Evolutionary conservation across 2,329 filamentous ascomycete species (phyloP), one percentile per base, ranked within the genome.

Genomic region (Trichoderma gracile): DNA sequence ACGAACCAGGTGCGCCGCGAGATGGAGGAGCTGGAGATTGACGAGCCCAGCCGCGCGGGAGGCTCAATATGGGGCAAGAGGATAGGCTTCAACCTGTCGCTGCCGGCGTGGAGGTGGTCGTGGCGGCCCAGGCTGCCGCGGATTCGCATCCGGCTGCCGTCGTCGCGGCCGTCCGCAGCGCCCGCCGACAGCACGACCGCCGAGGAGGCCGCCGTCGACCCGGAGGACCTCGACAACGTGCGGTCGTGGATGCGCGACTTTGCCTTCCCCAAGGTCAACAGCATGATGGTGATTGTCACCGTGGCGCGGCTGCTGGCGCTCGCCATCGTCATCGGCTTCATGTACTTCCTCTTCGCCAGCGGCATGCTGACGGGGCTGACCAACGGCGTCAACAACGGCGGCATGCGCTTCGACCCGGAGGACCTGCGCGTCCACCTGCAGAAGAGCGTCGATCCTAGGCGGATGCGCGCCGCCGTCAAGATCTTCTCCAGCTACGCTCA

Each of bases 21-120:
- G 77, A 89, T 98, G 80, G 87, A 96, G 73, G 90, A 97, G 83
- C 88, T 96, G 84, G 92, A 96, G 70, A 86, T 96, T 47, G 85
- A 92, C 71, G 92, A 96, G 69, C 86, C 87, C 30, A 75, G 78
- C 55, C 73, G 76, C 65, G 70, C 78, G 61, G 46, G 57, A 43
- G 74, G 80, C 25, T 80, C 79, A 2, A 73, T 79, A 60, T 86
- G 83, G 80, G 79, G 81, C 57, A 87, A 87, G 74, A 76, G 82
- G 50, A 84, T 86, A 71, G 79, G 80, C 23, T 82, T 84, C 66
- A 79, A 79, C 7, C 70, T 85, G 30, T 81, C 82, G 7, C 73
- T 86, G 40, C 82, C 83, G 2, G 78, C 77, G 47, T 86, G 83
- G 84, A 82, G 79, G 65, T 85, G 80, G 79, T 79, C 78, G 49